Evolutionary conservation across 2,329 filamentous ascomycete genomes (phyloP), one percentile per base, ranked within the genome.

Genomic region (Hypoxylon rubiginosum): DNA sequence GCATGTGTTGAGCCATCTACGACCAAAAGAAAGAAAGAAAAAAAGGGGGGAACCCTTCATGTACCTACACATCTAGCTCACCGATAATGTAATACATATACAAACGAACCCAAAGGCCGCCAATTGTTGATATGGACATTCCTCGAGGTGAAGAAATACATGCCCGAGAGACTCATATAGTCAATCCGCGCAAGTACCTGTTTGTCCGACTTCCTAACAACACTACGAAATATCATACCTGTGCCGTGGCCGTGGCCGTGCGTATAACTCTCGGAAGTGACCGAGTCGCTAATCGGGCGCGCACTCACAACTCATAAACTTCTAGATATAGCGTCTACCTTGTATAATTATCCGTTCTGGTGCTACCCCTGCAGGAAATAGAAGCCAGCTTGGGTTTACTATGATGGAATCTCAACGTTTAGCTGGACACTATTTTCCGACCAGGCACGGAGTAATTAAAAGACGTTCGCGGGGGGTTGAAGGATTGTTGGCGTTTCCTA

Each of bases 381-480:
- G 43, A 34, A 7, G 26, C 41, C 21, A 21, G 39, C 39, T 10
- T 34, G 21, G 15, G 10, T 19, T 19, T 13, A 34, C 39, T 52
- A 9, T 51, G 32, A 34, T 36, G 13, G 41, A 48, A 58, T 52
- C 56, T 53, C 8, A 10, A 52, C 19, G 32, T 11, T 53, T 51
- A 30, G 26, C 46, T 36, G 24, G 17, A 45, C 24, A 52, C 26
- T 46, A 58, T 19, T 45, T 54, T 28, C 11, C 41, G 8, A 30
- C 32, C 46, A 39, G 48, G 17, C 10, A 58, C 53, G 48, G 43
- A 54, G 55, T 49, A 56, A 55, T 56, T 43, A 43, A 32, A 50
- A 50, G 28, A 34, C 43, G 49, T 54, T 55, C 21, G 49, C 15
- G n/a, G 24, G 11, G 52, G 36, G 26, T 5, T 26, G 46, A 48